Evolutionary conservation across 768 basidiomycete species (phyloP).

Genomic region (Flagelloscypha sp.): DNA sequence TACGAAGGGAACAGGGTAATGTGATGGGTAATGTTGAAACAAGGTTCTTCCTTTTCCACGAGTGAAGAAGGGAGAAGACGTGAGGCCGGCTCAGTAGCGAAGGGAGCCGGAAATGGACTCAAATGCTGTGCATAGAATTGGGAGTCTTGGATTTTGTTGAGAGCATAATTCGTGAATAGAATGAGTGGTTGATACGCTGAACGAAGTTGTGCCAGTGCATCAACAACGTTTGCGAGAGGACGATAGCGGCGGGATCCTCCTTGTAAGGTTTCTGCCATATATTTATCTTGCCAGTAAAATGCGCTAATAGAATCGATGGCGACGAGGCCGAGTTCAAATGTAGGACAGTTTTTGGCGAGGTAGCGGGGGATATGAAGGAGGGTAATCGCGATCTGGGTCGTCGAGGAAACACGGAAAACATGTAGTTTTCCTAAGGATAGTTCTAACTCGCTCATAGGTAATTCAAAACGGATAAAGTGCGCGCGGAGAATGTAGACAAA

Average conservation of each 20-base stretch:
- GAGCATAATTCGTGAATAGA: conserved; percentile 58
- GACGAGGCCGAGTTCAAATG: conserved; percentile 54
- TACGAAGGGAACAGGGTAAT: conserved; percentile 14
- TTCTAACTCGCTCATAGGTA: conserved; percentile 12
- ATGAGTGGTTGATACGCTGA: conserved; percentile 40
- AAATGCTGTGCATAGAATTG: conserved; percentile 47
- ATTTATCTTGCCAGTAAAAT: conserved; percentile 74
- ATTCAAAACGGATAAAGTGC: conserved; percentile 19
- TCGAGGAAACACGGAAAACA: conserved; percentile 61
- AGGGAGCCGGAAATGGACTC: conserved; percentile 31
- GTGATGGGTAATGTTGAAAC: conserved; percentile 17
- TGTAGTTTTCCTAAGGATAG: conserved; percentile 48
- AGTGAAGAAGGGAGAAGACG: no score
- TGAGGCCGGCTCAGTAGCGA: no score
- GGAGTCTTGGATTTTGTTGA: conserved; percentile 22
- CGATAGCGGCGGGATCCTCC: conserved; percentile 8
- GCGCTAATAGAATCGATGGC: conserved; percentile 70
- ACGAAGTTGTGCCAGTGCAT: conserved; percentile 41
- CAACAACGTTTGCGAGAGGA: conserved; percentile 38
- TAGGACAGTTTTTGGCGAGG: conserved; percentile 37
- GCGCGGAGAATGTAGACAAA: conserved; percentile 42
- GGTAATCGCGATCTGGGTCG: conserved; percentile 61
- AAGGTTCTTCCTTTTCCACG: no score
- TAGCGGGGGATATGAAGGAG: conserved; percentile 50
- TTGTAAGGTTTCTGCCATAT: conserved; percentile 36